Conservation (phyloP, 2,329 filamentous ascomycete species). For the Pseudogymnoascus sp. region DNA sequence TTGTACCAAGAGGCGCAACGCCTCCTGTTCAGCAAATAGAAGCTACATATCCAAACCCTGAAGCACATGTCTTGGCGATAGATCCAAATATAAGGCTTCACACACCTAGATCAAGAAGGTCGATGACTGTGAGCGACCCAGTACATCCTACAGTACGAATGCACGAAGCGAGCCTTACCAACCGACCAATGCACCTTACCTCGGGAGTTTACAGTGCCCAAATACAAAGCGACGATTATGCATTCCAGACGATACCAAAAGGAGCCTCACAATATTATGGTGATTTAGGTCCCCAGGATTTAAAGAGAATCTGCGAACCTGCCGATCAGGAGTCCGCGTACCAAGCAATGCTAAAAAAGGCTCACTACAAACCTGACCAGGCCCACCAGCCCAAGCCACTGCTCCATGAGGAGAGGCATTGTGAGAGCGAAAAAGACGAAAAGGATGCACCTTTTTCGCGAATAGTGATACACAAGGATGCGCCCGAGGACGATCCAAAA, state of each 20-base stretch:
- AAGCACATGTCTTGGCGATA: background rate
- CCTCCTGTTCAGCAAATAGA: background rate
- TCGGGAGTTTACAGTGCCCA: background rate
- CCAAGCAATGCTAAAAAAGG: constrained; percentile 5
- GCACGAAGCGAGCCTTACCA: background rate
- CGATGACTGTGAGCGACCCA: constrained; percentile 1
- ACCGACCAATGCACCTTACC: background rate
- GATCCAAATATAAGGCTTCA: background rate
- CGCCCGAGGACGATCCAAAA: background rate
- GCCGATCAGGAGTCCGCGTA: background rate
- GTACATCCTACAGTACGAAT: background rate
- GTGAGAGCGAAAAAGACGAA: background rate
- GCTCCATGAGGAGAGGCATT: background rate
- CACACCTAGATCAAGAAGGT: background rate
- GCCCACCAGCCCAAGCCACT: background rate
- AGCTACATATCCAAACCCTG: background rate
- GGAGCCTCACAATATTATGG: background rate
- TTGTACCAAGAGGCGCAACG: background rate
- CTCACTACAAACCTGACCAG: background rate
- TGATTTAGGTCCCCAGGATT: background rate
- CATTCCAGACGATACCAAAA: background rate
- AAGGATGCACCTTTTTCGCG: background rate
- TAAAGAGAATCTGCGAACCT: background rate
- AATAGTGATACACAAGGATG: background rate
- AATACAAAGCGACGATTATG: background rate